Evolutionary conservation across 768 basidiomycete genomes (phyloP), one percentile per base, ranked within the genome.

Genomic region (Flagelloscypha sp.): DNA sequence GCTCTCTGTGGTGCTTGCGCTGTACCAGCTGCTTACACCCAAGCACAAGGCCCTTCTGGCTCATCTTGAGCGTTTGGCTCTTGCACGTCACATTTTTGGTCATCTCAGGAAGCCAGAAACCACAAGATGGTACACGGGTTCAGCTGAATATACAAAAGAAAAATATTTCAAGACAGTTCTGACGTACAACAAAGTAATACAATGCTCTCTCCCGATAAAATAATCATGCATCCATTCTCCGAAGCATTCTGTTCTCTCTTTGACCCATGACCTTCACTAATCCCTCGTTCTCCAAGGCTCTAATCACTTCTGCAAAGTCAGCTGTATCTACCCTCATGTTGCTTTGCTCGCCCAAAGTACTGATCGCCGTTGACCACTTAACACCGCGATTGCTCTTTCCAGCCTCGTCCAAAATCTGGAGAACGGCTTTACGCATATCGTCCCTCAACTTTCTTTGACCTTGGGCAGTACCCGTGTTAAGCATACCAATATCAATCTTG

Each of bases 401-500:
- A 10, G 53, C 59, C 3, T 56, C 59, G 24, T 81, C 78, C 40
- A 90, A 56, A 45, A 89, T 59, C 17, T 54, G 62, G 47, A 89
- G 49, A 9, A 97, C 59, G 50, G 88, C 95, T 49, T 72, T 77
- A 47, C 84, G 76, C 72, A 98, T 80, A 57, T 95, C 93, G n/a
- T 84, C 87, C 29, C 79, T 72, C 58, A 94, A 50, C 55, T 79
- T 81, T 46, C 90, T 68, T 61, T 93, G 85, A 17, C 90, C 84
- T 34, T 76, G 68, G 2, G 87, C 89, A 3, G 90, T 88, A 2
- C 95, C 95, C 2, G 90, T 93, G 54, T 90, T 93, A 47, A 99
- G 71, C 52, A 99, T 57, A 36, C 92, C 87, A 76, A 97, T 86
- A 56, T 98, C 93, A 52, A 97, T 94, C 70, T 93, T 90, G 35